phyloP scores from a whole-genome alignment of 129 eudicot genomes.

The Lactuca sativa region DNA sequence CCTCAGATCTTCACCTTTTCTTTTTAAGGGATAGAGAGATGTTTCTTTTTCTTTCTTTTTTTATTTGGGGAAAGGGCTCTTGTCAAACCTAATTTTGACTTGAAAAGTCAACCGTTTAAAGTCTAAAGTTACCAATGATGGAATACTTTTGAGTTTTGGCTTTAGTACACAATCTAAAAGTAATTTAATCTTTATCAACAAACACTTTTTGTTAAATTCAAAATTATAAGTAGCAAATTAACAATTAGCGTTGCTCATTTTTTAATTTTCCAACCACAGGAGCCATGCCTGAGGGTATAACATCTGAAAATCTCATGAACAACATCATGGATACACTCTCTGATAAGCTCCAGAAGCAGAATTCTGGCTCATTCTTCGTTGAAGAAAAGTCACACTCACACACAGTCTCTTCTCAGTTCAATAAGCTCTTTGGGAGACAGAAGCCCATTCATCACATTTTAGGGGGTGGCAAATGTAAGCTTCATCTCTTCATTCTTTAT shows the following conservation, averaged over 20 bases:
- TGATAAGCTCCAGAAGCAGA: constrained; percentile 56
- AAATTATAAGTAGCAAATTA: too few relatives aligned
- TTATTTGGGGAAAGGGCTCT: neutral
- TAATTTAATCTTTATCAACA: neutral
- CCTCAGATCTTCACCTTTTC: neutral
- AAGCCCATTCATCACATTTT: constrained; percentile 69
- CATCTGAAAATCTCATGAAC: constrained; percentile 65
- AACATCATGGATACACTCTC: constrained; percentile 70
- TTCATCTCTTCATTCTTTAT: constrained; percentile 2
- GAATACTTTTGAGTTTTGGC: neutral
- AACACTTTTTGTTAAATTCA: neutral
- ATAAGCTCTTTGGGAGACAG: constrained; percentile 82
- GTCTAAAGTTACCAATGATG: neutral
- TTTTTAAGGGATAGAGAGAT: neutral
- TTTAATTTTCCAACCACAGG: constrained; percentile 30
- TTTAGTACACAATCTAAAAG: neutral
- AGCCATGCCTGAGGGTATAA: constrained; percentile 74
- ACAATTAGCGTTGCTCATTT: constrained; percentile 14
- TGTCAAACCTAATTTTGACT: constrained; percentile 25
- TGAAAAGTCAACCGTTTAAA: constrained; percentile 13
- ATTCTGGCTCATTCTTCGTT: constrained; percentile 42
- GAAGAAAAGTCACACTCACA: constrained; percentile 53
- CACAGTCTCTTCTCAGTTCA: constrained; percentile 51
- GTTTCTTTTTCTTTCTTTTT: neutral
- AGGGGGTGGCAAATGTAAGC: constrained; percentile 89